These are phyloP conservation scores for Monosporozyma yasuniensis DNA, from an alignment of 805 yeast genomes.

Conservation along the genomic window DNA sequence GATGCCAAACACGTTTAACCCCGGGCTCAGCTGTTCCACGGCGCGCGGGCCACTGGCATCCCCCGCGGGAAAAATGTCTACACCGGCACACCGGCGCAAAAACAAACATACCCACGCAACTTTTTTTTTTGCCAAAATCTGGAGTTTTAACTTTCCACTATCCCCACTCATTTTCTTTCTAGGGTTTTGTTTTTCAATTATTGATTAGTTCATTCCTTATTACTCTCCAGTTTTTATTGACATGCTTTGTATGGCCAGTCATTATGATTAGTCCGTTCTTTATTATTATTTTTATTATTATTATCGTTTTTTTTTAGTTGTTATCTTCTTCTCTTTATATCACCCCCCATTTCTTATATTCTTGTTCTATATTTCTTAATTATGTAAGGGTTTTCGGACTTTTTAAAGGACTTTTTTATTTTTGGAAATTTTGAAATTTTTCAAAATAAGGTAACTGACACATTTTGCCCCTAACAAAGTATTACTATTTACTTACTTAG, in stretches of 20 bases:
- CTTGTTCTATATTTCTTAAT: neutral
- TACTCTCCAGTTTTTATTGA: neutral
- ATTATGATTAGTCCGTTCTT: no score
- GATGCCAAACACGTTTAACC: no score
- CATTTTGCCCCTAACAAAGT: neutral
- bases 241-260: neutral
- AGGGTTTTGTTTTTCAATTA: neutral
- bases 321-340: neutral
- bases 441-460: neutral
- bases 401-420: neutral
- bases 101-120: constrained; percentile 1
- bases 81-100: no score
- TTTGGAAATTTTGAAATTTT: neutral
- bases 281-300: neutral
- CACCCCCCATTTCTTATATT: neutral
- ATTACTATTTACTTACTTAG: neutral
- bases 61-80: no score
- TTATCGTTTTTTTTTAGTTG: neutral
- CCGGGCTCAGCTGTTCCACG: no score
- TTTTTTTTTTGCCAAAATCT: neutral
- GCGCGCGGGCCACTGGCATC: no score
- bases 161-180: neutral
- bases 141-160: neutral
- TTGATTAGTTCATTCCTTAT: neutral
- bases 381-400: neutral